These are phyloP conservation scores for Aurifilum marmelostoma DNA, from an alignment of 2,329 filamentous ascomycete species.

Conservation along the genomic window DNA sequence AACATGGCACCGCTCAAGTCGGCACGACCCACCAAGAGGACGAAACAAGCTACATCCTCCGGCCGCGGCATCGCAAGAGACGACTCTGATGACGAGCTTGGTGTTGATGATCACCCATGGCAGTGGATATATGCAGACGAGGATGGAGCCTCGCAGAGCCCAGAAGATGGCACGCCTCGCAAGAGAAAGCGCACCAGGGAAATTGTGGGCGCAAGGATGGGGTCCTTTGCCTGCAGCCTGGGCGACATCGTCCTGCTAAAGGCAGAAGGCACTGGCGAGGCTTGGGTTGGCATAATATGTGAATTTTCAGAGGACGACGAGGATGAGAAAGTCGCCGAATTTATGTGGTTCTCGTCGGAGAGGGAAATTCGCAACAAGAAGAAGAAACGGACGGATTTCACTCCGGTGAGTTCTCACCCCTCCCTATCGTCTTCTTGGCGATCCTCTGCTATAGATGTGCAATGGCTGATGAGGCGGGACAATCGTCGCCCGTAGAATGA, in stretches of 20 bases:
- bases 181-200: constrained; percentile 45
- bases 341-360: constrained; percentile 95
- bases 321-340: constrained; percentile 78
- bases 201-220: constrained; percentile 83
- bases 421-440: not conserved
- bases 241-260: constrained; percentile 88
- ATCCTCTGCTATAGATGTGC: not conserved
- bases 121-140: constrained; percentile 71
- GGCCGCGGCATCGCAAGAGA: constrained; percentile 64
- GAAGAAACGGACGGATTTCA: constrained; percentile 79
- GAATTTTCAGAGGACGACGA: constrained; percentile 78
- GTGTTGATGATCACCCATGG: constrained; percentile 73
- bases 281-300: constrained; percentile 90
- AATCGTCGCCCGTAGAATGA: constrained; percentile 66
- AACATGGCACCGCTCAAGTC: constrained; percentile 18
- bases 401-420: constrained; percentile 57
- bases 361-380: constrained; percentile 83
- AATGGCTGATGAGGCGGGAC: not conserved
- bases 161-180: constrained; percentile 31
- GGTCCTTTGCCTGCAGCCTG: constrained; percentile 75
- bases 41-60: constrained; percentile 40
- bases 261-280: constrained; percentile 81
- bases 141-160: constrained; percentile 20
- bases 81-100: constrained; percentile 88
- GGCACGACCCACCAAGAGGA: constrained; percentile 20